These are phyloP conservation scores for Serendipita vermifera DNA, from an alignment of 768 basidiomycete genomes.

Conservation along the genomic window DNA sequence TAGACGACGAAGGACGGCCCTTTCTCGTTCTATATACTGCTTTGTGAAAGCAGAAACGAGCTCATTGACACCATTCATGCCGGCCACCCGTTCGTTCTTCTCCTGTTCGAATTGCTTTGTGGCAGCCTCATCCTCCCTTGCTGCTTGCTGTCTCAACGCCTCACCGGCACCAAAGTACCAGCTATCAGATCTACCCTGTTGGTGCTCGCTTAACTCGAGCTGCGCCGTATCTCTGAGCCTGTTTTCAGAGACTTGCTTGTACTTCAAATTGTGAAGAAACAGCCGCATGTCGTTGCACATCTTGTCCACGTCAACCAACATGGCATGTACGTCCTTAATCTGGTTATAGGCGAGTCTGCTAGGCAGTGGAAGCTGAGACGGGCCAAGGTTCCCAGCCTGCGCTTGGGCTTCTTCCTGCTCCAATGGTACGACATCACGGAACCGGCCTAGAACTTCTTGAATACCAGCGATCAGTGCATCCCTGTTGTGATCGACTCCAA, in stretches of 20 bases:
- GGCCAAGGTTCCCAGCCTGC: not conserved
- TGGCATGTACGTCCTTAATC: not conserved
- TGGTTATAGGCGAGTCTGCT: not conserved
- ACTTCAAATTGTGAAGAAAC: not conserved
- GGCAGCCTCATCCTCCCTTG: not conserved
- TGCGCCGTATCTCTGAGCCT: not conserved
- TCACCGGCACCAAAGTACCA: not conserved
- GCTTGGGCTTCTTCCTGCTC: slow-evolving; percentile 5
- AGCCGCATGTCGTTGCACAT: slow-evolving; percentile 2
- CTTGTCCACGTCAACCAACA: not conserved
- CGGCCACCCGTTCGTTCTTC: not conserved
- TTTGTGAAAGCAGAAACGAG: not conserved
- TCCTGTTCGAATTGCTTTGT: not conserved
- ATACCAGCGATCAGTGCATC: not conserved
- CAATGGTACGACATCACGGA: not conserved
- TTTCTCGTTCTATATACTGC: not conserved
- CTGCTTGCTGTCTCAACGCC: not conserved
- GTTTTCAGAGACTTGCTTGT: not conserved
- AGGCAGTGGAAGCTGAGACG: not conserved
- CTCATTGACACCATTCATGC: not conserved
- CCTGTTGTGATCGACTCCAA: not conserved
- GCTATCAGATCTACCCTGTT: not conserved
- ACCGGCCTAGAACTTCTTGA: not conserved
- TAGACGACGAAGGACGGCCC: not conserved
- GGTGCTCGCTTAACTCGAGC: not conserved